A percentile compares a stretch with the other conserved stretches of the same genome.
These are phyloP conservation scores for Acacia concinna DNA, from an alignment of 331 rosid species.

Conservation along the genomic window DNA sequence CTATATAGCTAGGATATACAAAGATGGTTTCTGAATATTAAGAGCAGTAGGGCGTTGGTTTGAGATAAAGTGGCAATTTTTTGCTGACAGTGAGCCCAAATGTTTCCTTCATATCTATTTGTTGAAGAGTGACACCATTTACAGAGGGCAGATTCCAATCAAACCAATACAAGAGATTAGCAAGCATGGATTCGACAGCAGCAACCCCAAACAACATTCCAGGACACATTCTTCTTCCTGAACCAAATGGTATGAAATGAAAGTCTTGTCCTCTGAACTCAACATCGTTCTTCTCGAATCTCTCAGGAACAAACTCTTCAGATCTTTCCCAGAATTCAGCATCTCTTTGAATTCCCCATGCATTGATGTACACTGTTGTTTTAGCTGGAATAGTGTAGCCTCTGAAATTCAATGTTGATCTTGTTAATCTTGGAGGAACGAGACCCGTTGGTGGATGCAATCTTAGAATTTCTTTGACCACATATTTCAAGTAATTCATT, in stretches of 20 bases:
- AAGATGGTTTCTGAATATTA: neutral
- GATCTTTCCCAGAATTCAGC: neutral
- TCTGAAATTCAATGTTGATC: neutral
- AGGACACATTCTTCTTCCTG: neutral
- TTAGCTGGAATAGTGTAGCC: neutral
- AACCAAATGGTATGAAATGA: neutral
- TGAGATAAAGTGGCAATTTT: neutral
- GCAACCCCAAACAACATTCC: neutral
- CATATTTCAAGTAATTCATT: slow-evolving; percentile 6
- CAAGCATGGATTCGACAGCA: neutral
- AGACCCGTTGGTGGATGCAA: neutral
- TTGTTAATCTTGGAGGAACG: neutral
- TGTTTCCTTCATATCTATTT: neutral
- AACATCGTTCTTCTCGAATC: neutral
- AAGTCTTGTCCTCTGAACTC: neutral
- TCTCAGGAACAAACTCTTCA: neutral
- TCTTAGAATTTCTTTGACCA: neutral
- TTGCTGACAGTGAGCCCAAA: neutral
- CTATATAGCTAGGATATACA: too few relatives aligned
- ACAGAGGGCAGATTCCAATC: neutral
- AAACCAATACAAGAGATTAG: neutral
- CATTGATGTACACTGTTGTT: neutral
- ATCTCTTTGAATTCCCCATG: slow-evolving; percentile 2
- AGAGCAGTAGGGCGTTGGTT: neutral
- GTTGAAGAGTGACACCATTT: neutral